These are phyloP conservation scores for Coemansia sp. DNA, from an alignment of 192 early-diverging fungal species.

Conservation along the genomic window DNA sequence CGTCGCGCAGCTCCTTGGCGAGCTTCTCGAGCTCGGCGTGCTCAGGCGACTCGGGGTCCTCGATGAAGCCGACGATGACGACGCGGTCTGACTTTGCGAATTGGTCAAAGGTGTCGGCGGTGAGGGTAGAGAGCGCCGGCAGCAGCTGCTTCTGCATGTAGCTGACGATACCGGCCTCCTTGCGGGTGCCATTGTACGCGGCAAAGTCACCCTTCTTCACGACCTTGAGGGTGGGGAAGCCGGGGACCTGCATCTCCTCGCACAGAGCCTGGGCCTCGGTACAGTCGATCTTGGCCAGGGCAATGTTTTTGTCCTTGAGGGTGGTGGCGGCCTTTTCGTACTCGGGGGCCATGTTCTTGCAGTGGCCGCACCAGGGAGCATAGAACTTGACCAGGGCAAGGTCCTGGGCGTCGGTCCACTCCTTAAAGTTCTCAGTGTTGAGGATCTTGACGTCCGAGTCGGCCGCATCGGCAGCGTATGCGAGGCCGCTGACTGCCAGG, in stretches of 20 bases:
- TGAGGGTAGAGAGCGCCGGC: conserved; percentile 74
- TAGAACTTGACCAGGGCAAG: conserved; percentile 91
- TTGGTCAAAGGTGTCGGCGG: conserved; percentile 61
- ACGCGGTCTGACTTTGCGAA: conserved; percentile 86
- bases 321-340: conserved; percentile 88
- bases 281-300: conserved; percentile 96
- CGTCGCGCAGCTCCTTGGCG: conserved; percentile 82
- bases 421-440: conserved; percentile 59
- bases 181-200: conserved; percentile 86
- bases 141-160: conserved; percentile 93
- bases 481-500: conserved; percentile 26
- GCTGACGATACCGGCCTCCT: conserved; percentile 79
- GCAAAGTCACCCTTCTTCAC: conserved; percentile 65
- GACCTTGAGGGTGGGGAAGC: conserved; percentile 93
- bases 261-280: conserved; percentile 83
- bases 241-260: conserved; percentile 73
- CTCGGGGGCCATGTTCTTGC: conserved; percentile 89
- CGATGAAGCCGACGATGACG: conserved; percentile 83
- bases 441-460: conserved; percentile 57
- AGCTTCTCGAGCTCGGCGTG: conserved; percentile 61
- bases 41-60: conserved; percentile 58
- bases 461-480: conserved; percentile 3
- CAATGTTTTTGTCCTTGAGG: conserved; percentile 71
- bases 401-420: conserved; percentile 57
- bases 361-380: conserved; percentile 99